A percentile compares a stretch with the other conserved stretches of the same genome.
phyloP scores from a whole-genome alignment of 169 alveolate genomes.

The Plasmodium adleri region DNA sequence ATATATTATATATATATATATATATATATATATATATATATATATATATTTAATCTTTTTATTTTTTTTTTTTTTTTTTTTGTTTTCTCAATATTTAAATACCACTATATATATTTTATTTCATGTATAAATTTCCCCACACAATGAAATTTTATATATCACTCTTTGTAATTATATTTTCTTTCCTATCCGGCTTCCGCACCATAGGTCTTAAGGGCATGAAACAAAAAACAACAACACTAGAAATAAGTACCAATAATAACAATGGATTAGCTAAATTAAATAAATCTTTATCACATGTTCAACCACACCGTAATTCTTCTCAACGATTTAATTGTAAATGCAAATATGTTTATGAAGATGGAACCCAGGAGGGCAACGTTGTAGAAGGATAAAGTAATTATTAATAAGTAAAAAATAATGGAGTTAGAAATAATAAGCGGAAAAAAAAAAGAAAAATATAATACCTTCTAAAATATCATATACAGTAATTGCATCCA shows the following conservation, averaged over 20 bases:
- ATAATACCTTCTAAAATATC: slow-evolving; percentile 44
- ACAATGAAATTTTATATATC: slow-evolving; percentile 53
- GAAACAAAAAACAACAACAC: slow-evolving; percentile 7
- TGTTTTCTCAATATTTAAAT: too few species aligned
- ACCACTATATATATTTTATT: too few species aligned
- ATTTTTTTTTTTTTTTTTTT: too few species aligned
- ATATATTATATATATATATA: too few species aligned
- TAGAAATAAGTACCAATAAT: slow-evolving; percentile 7
- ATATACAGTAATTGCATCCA: slow-evolving; percentile 40
- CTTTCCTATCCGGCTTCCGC: slow-evolving; percentile 4
- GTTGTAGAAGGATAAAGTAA: slow-evolving; percentile 9
- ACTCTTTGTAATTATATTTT: slow-evolving; percentile 31
- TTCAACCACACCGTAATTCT: slow-evolving; percentile 3
- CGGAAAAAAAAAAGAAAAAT: slow-evolving; percentile 41
- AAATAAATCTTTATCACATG: slow-evolving; percentile 4
- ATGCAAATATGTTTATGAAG: slow-evolving; percentile 4
- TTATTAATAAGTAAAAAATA: background rate
- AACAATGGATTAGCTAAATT: background rate
- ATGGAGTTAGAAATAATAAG: slow-evolving; percentile 1
- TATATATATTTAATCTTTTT: too few species aligned
- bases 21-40: too few species aligned
- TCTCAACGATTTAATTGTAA: slow-evolving; percentile 26
- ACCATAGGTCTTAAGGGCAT: slow-evolving; percentile 55
- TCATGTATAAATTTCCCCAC: background rate
- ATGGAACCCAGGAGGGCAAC: slow-evolving; percentile 18